Percentiles rank a stretch among this genome's conserved stretches.
These are phyloP conservation scores for Aspergillus fumigatus DNA, from an alignment of 2,329 filamentous ascomycete genomes.

Conservation along the genomic window DNA sequence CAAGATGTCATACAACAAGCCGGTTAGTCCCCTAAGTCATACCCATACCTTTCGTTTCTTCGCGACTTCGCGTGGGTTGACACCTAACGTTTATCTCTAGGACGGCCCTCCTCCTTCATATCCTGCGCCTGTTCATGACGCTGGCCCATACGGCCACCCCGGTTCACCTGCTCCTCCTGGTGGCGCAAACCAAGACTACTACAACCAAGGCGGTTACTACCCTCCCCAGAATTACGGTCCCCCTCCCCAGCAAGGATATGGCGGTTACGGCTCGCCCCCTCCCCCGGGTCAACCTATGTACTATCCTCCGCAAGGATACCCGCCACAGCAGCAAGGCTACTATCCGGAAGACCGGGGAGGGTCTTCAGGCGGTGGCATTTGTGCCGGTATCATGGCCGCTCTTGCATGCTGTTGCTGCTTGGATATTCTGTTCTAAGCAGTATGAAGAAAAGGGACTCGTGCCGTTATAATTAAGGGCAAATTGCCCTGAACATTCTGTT, in stretches of 20 bases:
- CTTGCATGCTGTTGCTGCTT: constrained; percentile 49
- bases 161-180: constrained; percentile 24
- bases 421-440: constrained; percentile 40
- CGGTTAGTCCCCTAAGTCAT: constrained; percentile 18
- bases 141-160: constrained; percentile 22
- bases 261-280: constrained; percentile 16
- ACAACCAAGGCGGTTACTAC: constrained; percentile 25
- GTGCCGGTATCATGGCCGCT: constrained; percentile 45
- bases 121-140: constrained; percentile 30
- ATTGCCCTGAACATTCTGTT: not conserved
- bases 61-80: not conserved
- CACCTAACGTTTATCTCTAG: constrained; percentile 11
- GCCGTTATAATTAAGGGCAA: not conserved
- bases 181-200: constrained; percentile 31
- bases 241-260: constrained; percentile 27
- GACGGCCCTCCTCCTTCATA: constrained; percentile 36
- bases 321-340: constrained; percentile 36
- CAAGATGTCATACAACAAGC: constrained; percentile 32
- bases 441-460: not conserved
- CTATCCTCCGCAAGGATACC: constrained; percentile 35
- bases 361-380: constrained; percentile 36
- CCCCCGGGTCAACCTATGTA: constrained; percentile 29
- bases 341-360: constrained; percentile 31
- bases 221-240: constrained; percentile 24
- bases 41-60: not conserved